Base-by-base conservation (phyloP, 1,139 yeast species). In the Lodderomyces metapsilosis region DNA sequence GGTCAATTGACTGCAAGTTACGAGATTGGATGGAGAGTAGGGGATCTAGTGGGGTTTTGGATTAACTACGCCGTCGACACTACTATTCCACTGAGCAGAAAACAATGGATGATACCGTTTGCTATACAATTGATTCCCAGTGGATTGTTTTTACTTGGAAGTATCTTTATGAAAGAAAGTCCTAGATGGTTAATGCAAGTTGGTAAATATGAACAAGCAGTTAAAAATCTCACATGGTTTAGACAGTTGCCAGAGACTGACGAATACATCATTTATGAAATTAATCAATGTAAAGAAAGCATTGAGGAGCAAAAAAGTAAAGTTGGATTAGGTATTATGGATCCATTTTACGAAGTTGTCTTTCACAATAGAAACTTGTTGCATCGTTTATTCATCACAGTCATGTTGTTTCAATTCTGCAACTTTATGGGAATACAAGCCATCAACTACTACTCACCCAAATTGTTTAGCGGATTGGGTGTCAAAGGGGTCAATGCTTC, bases 341-440 rank as follows among this genome's bases (percentile, higher is more conserved):
- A 65, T 46, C 75, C 73, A 8, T 59, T 66, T 32, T 51, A 48
- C 36, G 67, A 68, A 46, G 71, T 69, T 8, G 65, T 67, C 43
- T 49, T 62, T 44, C 52, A 55, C 34, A 57, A 61, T 41, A 56
- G 53, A 43, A 57, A 56, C 41, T 53, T 68, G 5, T 56, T 67
- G 34, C 51, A 56, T 46, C 55, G 74, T 30, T 53, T 67, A 44
- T 43, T 55, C 21, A 58, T 68, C 41, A 67, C 74, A 10, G 60
- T 66, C 45, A 41, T 58, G 20, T 56, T 70, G 34, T 68, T 68
- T 50, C 54, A 69, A 34, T 62, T 71, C 52, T 75, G 71, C 52
- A 69, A 71, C 54, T 68, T 70, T 48, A 60, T 69, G 54, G 77
- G 77, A 20, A 68, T 71, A 47, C 76, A 69, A 55, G 64, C 71